phyloP scores from a whole-genome alignment of 179 eudicot genomes.

The Beta lomatogona region DNA sequence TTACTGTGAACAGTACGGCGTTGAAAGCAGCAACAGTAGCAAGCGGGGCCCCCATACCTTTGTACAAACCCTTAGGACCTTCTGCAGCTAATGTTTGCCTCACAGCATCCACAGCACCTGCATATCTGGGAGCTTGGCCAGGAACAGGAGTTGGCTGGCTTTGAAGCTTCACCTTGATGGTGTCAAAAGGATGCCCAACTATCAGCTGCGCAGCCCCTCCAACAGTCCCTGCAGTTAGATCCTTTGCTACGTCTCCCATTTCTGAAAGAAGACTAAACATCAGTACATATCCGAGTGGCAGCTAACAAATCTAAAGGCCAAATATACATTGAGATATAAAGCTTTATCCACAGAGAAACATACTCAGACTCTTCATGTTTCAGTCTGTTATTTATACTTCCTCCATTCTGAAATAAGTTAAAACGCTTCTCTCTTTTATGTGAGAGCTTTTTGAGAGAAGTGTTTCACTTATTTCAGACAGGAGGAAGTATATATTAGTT shows the following conservation, averaged over 20 bases:
- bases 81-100: slow-evolving; percentile 83
- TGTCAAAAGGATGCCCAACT: slow-evolving; percentile 93
- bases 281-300: background rate
- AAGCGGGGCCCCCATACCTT: slow-evolving; percentile 99
- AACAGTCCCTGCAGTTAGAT: slow-evolving; percentile 82
- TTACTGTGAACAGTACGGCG: slow-evolving; percentile 79
- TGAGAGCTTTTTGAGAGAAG: no score
- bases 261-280: slow-evolving; percentile 24
- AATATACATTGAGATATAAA: background rate
- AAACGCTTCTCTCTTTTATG: no score
- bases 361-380: background rate
- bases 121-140: slow-evolving; percentile 69
- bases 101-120: slow-evolving; percentile 92
- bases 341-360: background rate
- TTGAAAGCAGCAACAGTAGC: slow-evolving; percentile 96
- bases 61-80: slow-evolving; percentile 83
- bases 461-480: no score
- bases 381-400: background rate
- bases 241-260: slow-evolving; percentile 97
- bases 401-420: no score
- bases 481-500: no score
- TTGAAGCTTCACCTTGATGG: slow-evolving; percentile 97
- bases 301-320: background rate
- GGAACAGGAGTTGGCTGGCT: slow-evolving; percentile 92
- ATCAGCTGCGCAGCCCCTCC: slow-evolving; percentile 96